These are phyloP conservation scores for Piedraia hortae DNA, from an alignment of 2,329 filamentous ascomycete genomes.

Conservation along the genomic window DNA sequence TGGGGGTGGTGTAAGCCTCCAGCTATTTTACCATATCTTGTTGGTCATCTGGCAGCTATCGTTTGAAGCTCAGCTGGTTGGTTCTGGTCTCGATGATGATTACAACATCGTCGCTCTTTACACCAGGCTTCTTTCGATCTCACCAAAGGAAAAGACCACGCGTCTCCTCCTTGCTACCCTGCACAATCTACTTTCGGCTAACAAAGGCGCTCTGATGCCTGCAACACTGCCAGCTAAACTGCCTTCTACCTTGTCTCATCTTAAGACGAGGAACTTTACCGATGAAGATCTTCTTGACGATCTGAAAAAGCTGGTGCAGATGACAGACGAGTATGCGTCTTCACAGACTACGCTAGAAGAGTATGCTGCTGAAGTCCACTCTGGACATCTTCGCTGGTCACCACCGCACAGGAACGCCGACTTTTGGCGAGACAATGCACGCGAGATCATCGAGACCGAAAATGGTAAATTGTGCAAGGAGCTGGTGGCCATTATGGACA, in stretches of 20 bases:
- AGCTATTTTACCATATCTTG: slow-evolving; percentile 80
- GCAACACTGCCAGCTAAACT: slow-evolving; percentile 67
- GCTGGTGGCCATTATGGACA: slow-evolving; percentile 58
- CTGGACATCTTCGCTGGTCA: slow-evolving; percentile 75
- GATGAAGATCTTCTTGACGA: slow-evolving; percentile 26
- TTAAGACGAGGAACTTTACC: slow-evolving; percentile 24
- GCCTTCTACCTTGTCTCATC: slow-evolving; percentile 30
- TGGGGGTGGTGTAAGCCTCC: slow-evolving; percentile 60
- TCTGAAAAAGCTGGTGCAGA: slow-evolving; percentile 21
- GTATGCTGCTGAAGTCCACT: slow-evolving; percentile 56
- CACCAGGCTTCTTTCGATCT: slow-evolving; percentile 70
- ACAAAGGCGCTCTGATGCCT: slow-evolving; percentile 42
- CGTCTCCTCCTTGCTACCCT: slow-evolving; percentile 72
- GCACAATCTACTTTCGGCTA: slow-evolving; percentile 56
- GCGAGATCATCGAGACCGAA: slow-evolving; percentile 59
- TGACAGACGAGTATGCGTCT: slow-evolving; percentile 63
- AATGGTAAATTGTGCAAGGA: slow-evolving; percentile 53
- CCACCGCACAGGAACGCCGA: slow-evolving; percentile 63
- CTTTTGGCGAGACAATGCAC: slow-evolving; percentile 82
- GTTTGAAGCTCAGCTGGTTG: slow-evolving; percentile 47
- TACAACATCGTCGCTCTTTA: slow-evolving; percentile 81
- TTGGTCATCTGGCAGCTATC: slow-evolving; percentile 90
- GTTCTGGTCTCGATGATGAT: slow-evolving; percentile 66
- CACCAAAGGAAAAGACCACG: slow-evolving; percentile 94
- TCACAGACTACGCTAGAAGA: slow-evolving; percentile 39